These are phyloP conservation scores for Fusarium coicis DNA, from an alignment of 2,329 filamentous ascomycete genomes.

Conservation along the genomic window DNA sequence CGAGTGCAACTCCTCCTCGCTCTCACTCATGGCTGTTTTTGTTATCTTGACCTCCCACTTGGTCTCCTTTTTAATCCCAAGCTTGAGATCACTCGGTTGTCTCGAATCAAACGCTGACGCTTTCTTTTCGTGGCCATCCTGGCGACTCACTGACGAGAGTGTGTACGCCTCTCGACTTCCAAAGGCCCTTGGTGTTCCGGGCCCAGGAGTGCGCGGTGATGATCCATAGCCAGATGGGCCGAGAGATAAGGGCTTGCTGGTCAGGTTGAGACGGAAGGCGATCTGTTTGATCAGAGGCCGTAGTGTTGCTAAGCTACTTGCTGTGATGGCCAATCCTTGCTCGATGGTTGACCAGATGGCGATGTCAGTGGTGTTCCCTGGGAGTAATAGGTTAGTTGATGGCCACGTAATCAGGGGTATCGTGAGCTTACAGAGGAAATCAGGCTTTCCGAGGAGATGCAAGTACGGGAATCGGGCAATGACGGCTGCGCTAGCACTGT, in stretches of 20 bases:
- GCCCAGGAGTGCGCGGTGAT: constrained; percentile 4
- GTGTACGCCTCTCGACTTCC: constrained; percentile 18
- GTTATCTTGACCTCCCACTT: constrained; percentile 29
- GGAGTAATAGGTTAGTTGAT: neutral
- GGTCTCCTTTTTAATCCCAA: constrained; percentile 19
- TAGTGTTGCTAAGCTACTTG: constrained; percentile 55
- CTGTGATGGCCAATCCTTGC: constrained; percentile 56
- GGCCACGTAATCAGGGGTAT: rapidly evolving
- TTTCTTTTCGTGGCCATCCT: neutral
- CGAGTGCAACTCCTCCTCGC: constrained; percentile 31
- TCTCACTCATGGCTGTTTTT: constrained; percentile 15
- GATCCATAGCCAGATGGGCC: constrained; percentile 22
- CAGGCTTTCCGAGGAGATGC: constrained; percentile 46
- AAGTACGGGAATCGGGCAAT: constrained; percentile 52
- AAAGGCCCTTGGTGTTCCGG: constrained; percentile 30
- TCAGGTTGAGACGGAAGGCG: constrained; percentile 22
- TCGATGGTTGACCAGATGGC: constrained; percentile 60
- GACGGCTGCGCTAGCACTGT: constrained; percentile 54
- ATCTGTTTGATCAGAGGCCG: constrained; percentile 51
- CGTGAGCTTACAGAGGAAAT: constrained; percentile 52
- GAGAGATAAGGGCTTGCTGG: constrained; percentile 23
- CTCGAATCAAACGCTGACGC: neutral
- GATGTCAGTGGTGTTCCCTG: constrained; percentile 52
- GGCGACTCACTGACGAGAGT: constrained; percentile 20
- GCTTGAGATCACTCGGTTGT: neutral